Evolutionary conservation across 2,329 filamentous ascomycete species (phyloP).

Genomic region (Neocatenulostroma microsporum): DNA sequence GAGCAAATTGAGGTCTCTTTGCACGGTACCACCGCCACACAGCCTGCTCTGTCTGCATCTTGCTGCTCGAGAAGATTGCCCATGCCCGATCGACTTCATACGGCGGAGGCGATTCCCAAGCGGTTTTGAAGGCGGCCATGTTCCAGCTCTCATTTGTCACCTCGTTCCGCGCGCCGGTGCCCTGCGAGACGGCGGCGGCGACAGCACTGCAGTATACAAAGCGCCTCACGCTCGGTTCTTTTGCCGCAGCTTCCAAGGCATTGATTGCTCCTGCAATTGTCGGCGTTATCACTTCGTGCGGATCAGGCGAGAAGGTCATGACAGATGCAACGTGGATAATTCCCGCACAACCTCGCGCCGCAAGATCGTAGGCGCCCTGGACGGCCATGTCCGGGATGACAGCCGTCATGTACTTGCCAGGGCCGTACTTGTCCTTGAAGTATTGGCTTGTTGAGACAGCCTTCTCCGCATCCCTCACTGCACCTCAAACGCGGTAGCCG

Average conservation of each 20-base stretch:
- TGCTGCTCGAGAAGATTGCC: conserved; percentile 37
- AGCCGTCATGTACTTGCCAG: conserved; percentile 32
- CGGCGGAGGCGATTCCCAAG: conserved; percentile 26
- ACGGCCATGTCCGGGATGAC: conserved; percentile 34
- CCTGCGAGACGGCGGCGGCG: conserved; percentile 27
- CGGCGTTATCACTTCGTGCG: conserved; percentile 37
- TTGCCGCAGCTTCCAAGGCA: conserved; percentile 35
- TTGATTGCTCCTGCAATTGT: conserved; percentile 30
- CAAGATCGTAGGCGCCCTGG: conserved; percentile 33
- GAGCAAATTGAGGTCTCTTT: conserved; percentile 34
- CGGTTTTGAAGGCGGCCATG: conserved; percentile 25
- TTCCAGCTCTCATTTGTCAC: conserved; percentile 33
- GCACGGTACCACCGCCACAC: conserved; percentile 39
- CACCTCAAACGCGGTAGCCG: conserved; percentile 25
- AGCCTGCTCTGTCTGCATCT: conserved; percentile 38
- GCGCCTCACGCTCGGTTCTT: conserved; percentile 35
- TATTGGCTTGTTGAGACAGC: conserved; percentile 20
- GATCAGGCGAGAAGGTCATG: conserved; percentile 32
- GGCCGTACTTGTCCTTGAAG: conserved; percentile 22
- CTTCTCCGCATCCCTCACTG: conserved; percentile 19
- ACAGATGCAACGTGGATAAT: conserved; percentile 43
- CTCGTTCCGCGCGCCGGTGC: conserved; percentile 23
- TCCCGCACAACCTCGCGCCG: conserved; percentile 35
- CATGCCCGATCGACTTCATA: conserved; percentile 19
- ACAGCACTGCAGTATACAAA: conserved; percentile 38